Evolutionary conservation across 345 rosid species (phyloP).

Genomic region (Boechera stricta): DNA sequence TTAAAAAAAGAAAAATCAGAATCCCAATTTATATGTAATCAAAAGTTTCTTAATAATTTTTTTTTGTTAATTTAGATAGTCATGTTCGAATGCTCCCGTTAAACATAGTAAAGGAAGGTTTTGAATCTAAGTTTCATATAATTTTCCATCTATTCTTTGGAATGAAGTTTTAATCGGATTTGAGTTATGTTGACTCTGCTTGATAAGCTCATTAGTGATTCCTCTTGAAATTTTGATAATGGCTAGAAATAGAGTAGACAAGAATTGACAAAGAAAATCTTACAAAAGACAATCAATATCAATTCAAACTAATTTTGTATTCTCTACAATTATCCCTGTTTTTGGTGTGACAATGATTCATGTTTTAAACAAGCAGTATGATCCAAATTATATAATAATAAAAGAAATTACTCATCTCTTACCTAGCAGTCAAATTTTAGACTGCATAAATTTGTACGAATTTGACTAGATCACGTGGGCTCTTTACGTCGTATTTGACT

Average conservation of each 20-base stretch:
- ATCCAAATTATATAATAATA: not conserved
- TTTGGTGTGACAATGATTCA: not conserved
- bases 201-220: not conserved
- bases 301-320: not conserved
- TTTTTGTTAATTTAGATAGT: too few relatives aligned
- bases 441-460: slow-evolving; percentile 7
- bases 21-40: too few relatives aligned
- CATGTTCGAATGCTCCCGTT: not conserved
- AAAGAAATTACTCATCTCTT: not conserved
- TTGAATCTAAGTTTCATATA: not conserved
- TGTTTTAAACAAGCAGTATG: not conserved
- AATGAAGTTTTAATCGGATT: not conserved
- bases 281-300: not conserved
- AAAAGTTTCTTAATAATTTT: too few relatives aligned
- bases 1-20: too few relatives aligned
- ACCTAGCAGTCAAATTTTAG: slow-evolving; percentile 18
- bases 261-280: slow-evolving; percentile 4
- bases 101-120: not conserved
- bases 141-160: not conserved
- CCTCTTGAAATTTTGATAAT: not conserved
- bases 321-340: not conserved
- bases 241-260: not conserved
- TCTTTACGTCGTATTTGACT: slow-evolving; percentile 23
- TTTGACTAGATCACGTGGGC: slow-evolving; percentile 39
- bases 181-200: not conserved